These are phyloP conservation scores for Fraxinus dipetala DNA, from an alignment of 305 asterid species.

Conservation along the genomic window DNA sequence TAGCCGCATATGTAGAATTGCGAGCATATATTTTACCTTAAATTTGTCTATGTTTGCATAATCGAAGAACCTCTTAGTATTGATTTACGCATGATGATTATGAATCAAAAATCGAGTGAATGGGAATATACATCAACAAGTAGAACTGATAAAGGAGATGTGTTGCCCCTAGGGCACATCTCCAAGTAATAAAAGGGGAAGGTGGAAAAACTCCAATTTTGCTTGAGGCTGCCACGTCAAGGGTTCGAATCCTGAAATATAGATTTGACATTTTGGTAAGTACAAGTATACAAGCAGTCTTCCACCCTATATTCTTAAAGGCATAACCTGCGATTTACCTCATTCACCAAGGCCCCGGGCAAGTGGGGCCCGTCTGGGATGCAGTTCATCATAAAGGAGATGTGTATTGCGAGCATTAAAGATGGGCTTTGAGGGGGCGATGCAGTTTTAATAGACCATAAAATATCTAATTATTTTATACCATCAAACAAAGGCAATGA, in stretches of 20 bases:
- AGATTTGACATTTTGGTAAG: too few relatives aligned
- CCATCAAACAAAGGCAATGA: not conserved
- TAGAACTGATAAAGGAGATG: not conserved
- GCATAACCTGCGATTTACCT: too few relatives aligned
- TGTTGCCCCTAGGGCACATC: not conserved
- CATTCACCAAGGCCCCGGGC: too few relatives aligned
- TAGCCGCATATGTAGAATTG: not conserved
- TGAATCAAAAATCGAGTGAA: too few relatives aligned
- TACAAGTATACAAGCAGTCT: too few relatives aligned
- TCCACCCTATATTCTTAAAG: too few relatives aligned
- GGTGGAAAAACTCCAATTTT: too few relatives aligned
- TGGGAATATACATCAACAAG: too few relatives aligned
- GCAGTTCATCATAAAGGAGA: not conserved
- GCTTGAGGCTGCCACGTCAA: too few relatives aligned
- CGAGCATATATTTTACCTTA: not conserved
- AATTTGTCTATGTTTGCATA: not conserved
- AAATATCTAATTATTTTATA: not conserved
- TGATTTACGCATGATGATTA: not conserved
- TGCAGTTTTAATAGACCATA: not conserved
- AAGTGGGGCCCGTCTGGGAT: too few relatives aligned
- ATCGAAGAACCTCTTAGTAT: not conserved
- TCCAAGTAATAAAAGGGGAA: too few relatives aligned
- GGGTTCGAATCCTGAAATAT: too few relatives aligned
- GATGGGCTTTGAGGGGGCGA: not conserved
- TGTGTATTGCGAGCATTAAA: not conserved